These are phyloP conservation scores for Geotrichum histeridarum DNA, from an alignment of 1,139 yeast species.

Conservation along the genomic window DNA sequence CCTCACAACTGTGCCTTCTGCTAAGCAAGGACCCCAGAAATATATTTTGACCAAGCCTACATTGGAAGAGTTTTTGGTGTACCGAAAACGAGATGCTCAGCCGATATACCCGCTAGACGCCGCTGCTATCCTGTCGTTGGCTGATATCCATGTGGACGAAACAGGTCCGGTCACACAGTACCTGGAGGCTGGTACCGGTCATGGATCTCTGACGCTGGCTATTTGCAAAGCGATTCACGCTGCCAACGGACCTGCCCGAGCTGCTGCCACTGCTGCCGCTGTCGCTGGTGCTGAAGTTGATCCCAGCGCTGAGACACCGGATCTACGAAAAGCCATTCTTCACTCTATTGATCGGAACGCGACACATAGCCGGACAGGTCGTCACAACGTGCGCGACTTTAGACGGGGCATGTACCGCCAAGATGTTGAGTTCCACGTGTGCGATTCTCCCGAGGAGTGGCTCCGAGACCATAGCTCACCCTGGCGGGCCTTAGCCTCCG, in stretches of 20 bases:
- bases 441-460: conserved; percentile 43
- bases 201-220: conserved; percentile 46
- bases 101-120: conserved; percentile 49
- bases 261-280: neutral
- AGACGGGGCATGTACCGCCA: conserved; percentile 41
- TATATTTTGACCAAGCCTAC: conserved; percentile 40
- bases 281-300: conserved; percentile 23
- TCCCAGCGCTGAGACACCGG: conserved; percentile 16
- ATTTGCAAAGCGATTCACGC: conserved; percentile 43
- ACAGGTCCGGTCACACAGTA: conserved; percentile 31
- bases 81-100: conserved; percentile 43
- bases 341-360: conserved; percentile 43
- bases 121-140: conserved; percentile 42
- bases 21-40: conserved; percentile 18
- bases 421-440: conserved; percentile 44
- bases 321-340: conserved; percentile 41
- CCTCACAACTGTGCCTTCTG: conserved; percentile 2
- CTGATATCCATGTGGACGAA: conserved; percentile 43
- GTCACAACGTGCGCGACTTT: conserved; percentile 38
- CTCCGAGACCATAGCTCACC: conserved; percentile 25
- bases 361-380: conserved; percentile 41
- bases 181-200: conserved; percentile 51
- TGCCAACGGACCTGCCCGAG: conserved; percentile 38
- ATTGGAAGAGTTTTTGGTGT: conserved; percentile 43
- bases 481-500: conserved; percentile 21